Base-by-base conservation (phyloP, 176 grass and related monocot genomes). In the Canna indica region DNA sequence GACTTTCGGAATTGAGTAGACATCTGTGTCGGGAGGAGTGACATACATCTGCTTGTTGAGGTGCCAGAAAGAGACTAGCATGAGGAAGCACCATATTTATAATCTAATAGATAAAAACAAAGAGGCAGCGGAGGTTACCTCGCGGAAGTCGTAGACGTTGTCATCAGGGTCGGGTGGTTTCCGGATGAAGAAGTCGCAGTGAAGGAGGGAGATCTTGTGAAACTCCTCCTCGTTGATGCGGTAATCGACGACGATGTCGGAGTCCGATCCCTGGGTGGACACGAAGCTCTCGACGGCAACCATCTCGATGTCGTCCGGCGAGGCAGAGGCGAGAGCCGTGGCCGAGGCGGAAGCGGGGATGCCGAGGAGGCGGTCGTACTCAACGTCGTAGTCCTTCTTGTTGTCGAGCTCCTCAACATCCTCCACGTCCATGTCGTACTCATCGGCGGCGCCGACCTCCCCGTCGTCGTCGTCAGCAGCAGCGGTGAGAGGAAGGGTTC, bases 381-480 rank as follows among this genome's bases (percentile, higher is more conserved):
- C 93, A 62, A 97, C 82, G 73, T 97, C 93, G 77, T 97, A 97
- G 79, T 97, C 93, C 79, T 85, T 81, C 77, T 92, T 85, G 77
- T 92, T 96, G 56, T 96, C 92, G 7, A 88, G 38, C 68, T 97
- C 93, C 27, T 91, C 88, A 20, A 78, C 81, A 27, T 96, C 92
- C 1, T 85, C 76, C 48, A 83, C 83, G 36, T 88, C 88, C 34
- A 78, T 73, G 46, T 87, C 87, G 71, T 73, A 73, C 7, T 36
- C 69, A 33, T 73, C 71, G 22, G 17, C 54, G 35, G 53, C 24
- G 33, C 54, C 71, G 35, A 54, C n/a, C 69, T 79, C 92, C 13
- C 72, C 71, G 77, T 86, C 83, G 73, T 86, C 87, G 62, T 90
- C 91, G 58, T 75, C 88, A 64, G 83, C 82, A 42, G 81, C 86